A percentile compares a stretch with the other conserved stretches of the same genome.
Evolutionary conservation across 108 stramenopile species (phyloP).

Genomic region (Tribonema minus): DNA sequence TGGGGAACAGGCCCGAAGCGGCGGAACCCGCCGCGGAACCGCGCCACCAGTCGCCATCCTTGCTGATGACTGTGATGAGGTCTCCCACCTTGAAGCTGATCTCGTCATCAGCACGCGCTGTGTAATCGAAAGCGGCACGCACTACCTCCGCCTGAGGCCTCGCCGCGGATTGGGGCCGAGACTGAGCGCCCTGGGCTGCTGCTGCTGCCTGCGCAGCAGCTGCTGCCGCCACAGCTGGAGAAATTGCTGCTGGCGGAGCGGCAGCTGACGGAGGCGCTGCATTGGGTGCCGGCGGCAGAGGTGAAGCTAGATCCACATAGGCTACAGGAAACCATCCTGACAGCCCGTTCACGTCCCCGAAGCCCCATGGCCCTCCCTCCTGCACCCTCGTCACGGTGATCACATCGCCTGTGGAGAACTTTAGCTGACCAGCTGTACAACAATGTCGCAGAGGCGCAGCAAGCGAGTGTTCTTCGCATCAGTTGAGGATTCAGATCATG

Average conservation of each 20-base stretch:
- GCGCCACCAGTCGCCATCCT: constrained; percentile 40
- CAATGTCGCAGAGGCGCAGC: no score
- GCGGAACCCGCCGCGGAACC: constrained; percentile 4
- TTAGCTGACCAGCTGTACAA: constrained; percentile 22
- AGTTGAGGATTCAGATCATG: no score
- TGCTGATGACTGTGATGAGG: constrained; percentile 18
- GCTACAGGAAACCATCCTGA: constrained; percentile 42
- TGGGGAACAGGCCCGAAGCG: constrained; percentile 10
- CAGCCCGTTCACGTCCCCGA: constrained; percentile 25
- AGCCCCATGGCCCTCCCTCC: constrained; percentile 28
- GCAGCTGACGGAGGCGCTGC: background rate
- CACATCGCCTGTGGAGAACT: constrained; percentile 22
- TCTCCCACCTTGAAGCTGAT: constrained; percentile 21
- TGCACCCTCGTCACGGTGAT: constrained; percentile 25
- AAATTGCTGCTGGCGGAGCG: background rate
- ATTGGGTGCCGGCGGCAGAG: background rate
- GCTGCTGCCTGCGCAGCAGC: background rate
- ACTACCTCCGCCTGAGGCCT: constrained; percentile 2
- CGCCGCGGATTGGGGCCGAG: background rate
- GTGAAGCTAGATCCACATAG: constrained; percentile 18
- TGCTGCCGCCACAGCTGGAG: background rate
- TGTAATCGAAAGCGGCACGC: constrained; percentile 25
- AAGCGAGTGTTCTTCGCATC: no score
- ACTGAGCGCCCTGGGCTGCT: background rate
- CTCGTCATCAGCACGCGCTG: constrained; percentile 29